Conservation (phyloP, 2,329 filamentous ascomycete species). For the Sporothrix sp. region DNA sequence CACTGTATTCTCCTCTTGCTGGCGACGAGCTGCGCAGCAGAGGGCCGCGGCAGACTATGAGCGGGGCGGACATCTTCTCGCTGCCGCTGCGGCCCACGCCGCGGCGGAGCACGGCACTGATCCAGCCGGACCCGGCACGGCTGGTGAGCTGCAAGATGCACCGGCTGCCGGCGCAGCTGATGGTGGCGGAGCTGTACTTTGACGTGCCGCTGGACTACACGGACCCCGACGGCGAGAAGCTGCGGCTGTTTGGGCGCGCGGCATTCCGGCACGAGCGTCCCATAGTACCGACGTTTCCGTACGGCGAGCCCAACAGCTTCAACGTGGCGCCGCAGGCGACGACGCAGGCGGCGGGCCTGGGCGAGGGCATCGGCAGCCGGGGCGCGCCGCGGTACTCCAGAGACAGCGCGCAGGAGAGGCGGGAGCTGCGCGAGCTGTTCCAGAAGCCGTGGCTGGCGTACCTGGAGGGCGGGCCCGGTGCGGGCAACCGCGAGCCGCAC, state of each 20-base stretch:
- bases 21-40: too few species aligned
- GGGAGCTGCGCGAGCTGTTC: conserved; percentile 15
- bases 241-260: conserved; percentile 70
- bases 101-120: background rate
- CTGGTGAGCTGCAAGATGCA: conserved; percentile 11
- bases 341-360: background rate
- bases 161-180: conserved; percentile 44
- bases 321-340: too few species aligned
- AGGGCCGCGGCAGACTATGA: too few species aligned
- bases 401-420: conserved; percentile 11
- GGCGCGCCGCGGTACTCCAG: background rate
- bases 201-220: conserved; percentile 73
- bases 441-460: conserved; percentile 56
- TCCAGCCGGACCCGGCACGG: conserved; percentile 7
- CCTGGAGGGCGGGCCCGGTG: conserved; percentile 78
- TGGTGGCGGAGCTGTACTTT: conserved; percentile 76
- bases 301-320: conserved; percentile 20
- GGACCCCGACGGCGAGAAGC: conserved; percentile 46
- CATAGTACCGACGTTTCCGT: conserved; percentile 37
- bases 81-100: background rate
- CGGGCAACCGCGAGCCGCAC: conserved; percentile 66
- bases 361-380: background rate
- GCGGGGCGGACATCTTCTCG: too few species aligned
- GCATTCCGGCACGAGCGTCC: conserved; percentile 57
- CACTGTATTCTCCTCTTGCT: too few species aligned